Base-by-base conservation (phyloP, 2,329 filamentous ascomycete genomes). In the Colletotrichum godetiae region DNA sequence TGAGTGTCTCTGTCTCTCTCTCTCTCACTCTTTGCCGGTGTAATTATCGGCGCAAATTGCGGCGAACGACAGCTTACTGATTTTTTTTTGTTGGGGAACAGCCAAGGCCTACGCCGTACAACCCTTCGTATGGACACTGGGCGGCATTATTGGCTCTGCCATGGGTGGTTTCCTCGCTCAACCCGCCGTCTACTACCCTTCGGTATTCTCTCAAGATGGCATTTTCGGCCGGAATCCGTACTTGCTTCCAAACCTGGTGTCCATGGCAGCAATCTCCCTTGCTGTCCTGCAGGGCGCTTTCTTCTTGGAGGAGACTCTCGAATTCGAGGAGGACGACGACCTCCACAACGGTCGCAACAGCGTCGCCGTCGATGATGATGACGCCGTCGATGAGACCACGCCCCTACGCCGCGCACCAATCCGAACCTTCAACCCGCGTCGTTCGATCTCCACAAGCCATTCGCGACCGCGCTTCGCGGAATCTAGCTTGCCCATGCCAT, bases 211-310 rank as follows among this genome's bases (percentile, higher is more conserved):
- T 2, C 74, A 78, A 31, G 83, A 84, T 31, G 84, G 84, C 1
- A 56, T 85, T 1, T 85, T 85, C 60, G 92, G 92, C 55, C 86
- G 88, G 8, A 94, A 92, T 76, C 93, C 93, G 0, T 95, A 94
- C 76, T 86, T 94, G n/a, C 83, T 84, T 33, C 82, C 82, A 3
- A 84, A 84, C 53, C 77, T 84, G 15, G 85, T 95, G 27, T 91
- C 94, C 67, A 93, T 92, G 1, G 84, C 82, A 1, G 86, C 95
- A 2, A 86, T 95, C 27, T 75, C 89, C 3, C 76, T 94, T 1
- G 93, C 94, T 63, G 86, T 94, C 15, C 78, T 92, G 2, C 81
- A 94, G 22, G 90, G 91, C 5, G 85, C 90, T 42, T 80, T 94
- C 31, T 93, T 94, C 75, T 83, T 95, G 22, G 83, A 85, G 42